Base-by-base conservation (phyloP, 2,329 filamentous ascomycete genomes). In the Colletotrichum nymphaeae region DNA sequence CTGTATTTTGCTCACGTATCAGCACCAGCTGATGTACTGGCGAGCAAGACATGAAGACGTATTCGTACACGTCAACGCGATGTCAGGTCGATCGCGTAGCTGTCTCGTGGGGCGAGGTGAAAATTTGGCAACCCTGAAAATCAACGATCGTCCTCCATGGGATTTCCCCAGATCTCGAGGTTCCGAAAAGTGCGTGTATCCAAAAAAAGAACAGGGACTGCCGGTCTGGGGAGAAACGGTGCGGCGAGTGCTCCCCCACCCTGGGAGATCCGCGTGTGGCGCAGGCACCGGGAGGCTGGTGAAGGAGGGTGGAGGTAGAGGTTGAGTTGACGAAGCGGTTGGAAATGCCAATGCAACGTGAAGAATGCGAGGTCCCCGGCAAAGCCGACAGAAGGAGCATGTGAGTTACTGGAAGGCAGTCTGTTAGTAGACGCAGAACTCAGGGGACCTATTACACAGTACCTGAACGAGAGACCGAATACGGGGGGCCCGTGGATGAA, bases 171-270 rank as follows among this genome's bases (percentile, higher is more conserved):
- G 68, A 67, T 72, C 67, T 73, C 67, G 53, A 71, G 26, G 37
- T 52, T 71, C 69, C 56, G 64, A 63, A 66, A 66, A 49, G 30
- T n/a, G 42, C 19, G 19, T n/a, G 11, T 60, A 22, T 37, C 66
- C 66, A 75, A 75, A 75, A 75, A 75, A 74, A 75, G 73, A 75
- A 75, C 70, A 74, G 30, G 63, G 63, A 59, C 72, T 74, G 68
- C 72, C 71, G 71, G 71, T 60, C 26, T 67, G 49, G 49, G 67
- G 65, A 56, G 60, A 32, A 56, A 53, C 59, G 56, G 24, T 63
- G 63, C 63, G 63, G 57, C 64, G 57, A 62, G 24, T 53, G 46
- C 73, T 65, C 63, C 69, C 70, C 63, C 69, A 69, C 72, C 35
- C 12, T 65, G 60, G 55, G 62, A 69, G 70, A 75, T 67, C 71